Evolutionary conservation across 129 eudicot species (phyloP).

Genomic region (Pulicaria dysenterica): DNA sequence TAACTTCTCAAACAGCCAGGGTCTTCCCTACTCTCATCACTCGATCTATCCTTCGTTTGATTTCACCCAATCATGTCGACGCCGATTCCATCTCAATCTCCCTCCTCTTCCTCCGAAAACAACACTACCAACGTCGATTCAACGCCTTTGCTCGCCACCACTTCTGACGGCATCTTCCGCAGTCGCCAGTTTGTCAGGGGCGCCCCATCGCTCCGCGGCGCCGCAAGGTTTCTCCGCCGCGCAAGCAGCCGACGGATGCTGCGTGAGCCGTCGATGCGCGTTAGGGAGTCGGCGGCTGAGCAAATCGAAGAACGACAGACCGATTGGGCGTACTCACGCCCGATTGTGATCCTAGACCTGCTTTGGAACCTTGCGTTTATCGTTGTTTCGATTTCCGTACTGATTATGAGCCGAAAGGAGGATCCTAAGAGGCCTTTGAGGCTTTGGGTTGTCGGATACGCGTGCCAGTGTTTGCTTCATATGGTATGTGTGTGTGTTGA

Average conservation of each 20-base stretch:
- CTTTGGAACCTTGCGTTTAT: constrained; percentile 71
- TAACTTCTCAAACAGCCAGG: constrained; percentile 14
- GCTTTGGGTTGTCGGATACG: constrained; percentile 76
- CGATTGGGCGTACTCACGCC: constrained; percentile 85
- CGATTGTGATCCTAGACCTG: constrained; percentile 62
- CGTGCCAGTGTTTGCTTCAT: constrained; percentile 67
- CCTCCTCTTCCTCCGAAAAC: constrained; percentile 38
- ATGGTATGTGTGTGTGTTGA: constrained; percentile 71
- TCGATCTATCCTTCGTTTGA: constrained; percentile 6
- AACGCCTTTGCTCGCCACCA: constrained; percentile 48
- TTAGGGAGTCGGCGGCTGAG: constrained; percentile 75
- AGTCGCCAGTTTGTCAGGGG: constrained; percentile 42
- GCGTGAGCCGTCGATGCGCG: constrained; percentile 78
- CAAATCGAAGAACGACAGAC: constrained; percentile 78
- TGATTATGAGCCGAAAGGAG: constrained; percentile 55
- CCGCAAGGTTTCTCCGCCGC: constrained; percentile 71
- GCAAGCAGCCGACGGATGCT: constrained; percentile 66
- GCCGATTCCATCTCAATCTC: constrained; percentile 31
- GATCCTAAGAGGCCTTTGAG: constrained; percentile 61
- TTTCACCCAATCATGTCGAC: constrained; percentile 35
- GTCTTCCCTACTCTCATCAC: neutral
- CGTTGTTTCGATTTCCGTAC: constrained; percentile 43
- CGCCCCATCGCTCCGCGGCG: constrained; percentile 62
- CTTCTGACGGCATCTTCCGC: constrained; percentile 34
- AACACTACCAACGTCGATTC: constrained; percentile 36